Evolutionary conservation across 768 basidiomycete species (phyloP).

Genomic region (Pleurotus ostreatus): DNA sequence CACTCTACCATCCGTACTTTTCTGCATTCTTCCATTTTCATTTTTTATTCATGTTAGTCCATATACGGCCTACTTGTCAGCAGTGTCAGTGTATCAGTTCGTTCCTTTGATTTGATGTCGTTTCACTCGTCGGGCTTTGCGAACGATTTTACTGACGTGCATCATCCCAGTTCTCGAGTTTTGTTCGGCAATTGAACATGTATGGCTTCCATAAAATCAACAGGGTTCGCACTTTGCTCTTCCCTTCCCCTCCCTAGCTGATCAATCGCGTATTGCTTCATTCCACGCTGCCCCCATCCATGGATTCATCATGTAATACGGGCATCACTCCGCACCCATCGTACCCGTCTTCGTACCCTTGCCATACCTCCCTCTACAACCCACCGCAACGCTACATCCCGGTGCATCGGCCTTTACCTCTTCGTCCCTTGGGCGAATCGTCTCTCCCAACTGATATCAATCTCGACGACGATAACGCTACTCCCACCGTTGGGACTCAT

Average conservation of each 20-base stretch:
- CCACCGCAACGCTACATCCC: background rate
- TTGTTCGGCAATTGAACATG: slow-evolving; percentile 95
- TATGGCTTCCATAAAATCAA: slow-evolving; percentile 96
- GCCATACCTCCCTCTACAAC: background rate
- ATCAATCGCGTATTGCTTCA: slow-evolving; percentile 2
- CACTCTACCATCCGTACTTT: slow-evolving; percentile 1
- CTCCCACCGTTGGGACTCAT: background rate
- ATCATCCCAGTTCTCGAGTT: slow-evolving; percentile 73
- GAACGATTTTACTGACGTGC: slow-evolving; percentile 8
- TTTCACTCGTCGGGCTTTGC: background rate
- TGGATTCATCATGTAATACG: background rate
- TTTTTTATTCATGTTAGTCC: background rate
- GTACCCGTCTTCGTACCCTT: background rate
- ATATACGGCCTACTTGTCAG: too few relatives aligned
- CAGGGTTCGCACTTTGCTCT: slow-evolving; percentile 44
- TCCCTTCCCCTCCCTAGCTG: background rate
- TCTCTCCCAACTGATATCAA: slow-evolving; percentile 3
- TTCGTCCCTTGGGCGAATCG: background rate
- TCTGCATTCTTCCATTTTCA: background rate
- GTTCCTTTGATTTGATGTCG: background rate
- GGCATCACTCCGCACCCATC: background rate
- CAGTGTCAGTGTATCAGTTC: too few relatives aligned
- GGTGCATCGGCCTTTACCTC: background rate
- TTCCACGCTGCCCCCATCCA: slow-evolving; percentile 1
- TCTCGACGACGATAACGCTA: background rate